These are phyloP conservation scores for Saccharomycopsis hybrid DNA, from an alignment of 1,139 yeast species.

Conservation along the genomic window DNA sequence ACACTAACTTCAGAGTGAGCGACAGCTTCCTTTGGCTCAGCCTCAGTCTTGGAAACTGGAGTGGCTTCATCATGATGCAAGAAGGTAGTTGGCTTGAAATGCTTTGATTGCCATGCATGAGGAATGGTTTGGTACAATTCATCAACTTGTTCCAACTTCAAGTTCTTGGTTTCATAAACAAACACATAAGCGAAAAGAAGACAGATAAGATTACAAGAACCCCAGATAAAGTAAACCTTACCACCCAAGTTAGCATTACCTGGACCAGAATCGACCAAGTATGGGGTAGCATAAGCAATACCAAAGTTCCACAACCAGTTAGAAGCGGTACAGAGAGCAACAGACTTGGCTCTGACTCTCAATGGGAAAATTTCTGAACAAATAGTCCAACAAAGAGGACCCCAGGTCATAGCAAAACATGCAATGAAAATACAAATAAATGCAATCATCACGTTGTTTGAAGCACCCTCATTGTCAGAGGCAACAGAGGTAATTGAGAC, in stretches of 20 bases:
- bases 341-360: slow-evolving; percentile 73
- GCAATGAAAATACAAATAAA: slow-evolving; percentile 74
- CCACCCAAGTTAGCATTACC: slow-evolving; percentile 65
- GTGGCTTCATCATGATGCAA: neutral
- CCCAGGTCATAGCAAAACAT: slow-evolving; percentile 84
- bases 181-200: slow-evolving; percentile 51
- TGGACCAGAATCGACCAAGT: slow-evolving; percentile 54
- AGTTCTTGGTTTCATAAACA: slow-evolving; percentile 72
- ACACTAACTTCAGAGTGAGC: slow-evolving; percentile 14
- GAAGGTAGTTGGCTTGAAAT: slow-evolving; percentile 11
- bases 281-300: slow-evolving; percentile 71
- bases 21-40: slow-evolving; percentile 7
- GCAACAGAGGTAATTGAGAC: slow-evolving; percentile 57
- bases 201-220: slow-evolving; percentile 57
- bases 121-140: slow-evolving; percentile 48
- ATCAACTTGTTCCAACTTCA: slow-evolving; percentile 70
- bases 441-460: slow-evolving; percentile 72
- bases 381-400: slow-evolving; percentile 75
- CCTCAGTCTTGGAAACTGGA: neutral
- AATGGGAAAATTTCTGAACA: slow-evolving; percentile 76
- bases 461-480: slow-evolving; percentile 38
- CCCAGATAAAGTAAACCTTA: slow-evolving; percentile 73
- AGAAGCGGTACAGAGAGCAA: slow-evolving; percentile 69
- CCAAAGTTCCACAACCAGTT: slow-evolving; percentile 80
- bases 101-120: slow-evolving; percentile 28